These are phyloP conservation scores for Cyberlindnera euphorbiiphila DNA, from an alignment of 805 yeast genomes.

Conservation along the genomic window DNA sequence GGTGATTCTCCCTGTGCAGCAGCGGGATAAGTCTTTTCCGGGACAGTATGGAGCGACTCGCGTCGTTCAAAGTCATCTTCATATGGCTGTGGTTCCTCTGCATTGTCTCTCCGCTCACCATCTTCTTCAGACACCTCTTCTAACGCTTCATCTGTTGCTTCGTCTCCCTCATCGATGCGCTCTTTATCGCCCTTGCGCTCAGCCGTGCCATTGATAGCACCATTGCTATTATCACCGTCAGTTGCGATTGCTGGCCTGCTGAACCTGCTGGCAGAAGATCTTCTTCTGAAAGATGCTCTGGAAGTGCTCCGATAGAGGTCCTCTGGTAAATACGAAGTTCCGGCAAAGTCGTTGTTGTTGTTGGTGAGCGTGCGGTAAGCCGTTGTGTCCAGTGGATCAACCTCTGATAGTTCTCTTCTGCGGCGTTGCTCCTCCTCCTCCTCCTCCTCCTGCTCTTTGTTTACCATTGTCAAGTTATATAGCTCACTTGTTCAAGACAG, in stretches of 20 bases:
- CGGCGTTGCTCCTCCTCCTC: background rate
- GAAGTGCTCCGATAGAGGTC: conserved; percentile 10
- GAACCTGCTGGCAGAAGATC: conserved; percentile 7
- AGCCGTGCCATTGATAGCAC: background rate
- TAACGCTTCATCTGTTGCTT: background rate
- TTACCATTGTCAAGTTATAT: too few relatives aligned
- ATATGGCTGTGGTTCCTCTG: too few relatives aligned
- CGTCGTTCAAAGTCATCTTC: too few relatives aligned
- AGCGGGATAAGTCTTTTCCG: background rate
- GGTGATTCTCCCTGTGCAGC: too few relatives aligned
- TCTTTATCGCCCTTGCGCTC: too few relatives aligned
- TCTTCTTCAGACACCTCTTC: background rate
- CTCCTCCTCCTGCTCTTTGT: too few relatives aligned
- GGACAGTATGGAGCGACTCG: too few relatives aligned
- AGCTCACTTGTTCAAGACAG: too few relatives aligned
- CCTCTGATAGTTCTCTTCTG: conserved; percentile 12
- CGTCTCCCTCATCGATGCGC: conserved; percentile 3
- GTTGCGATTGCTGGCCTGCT: background rate
- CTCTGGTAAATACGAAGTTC: conserved; percentile 10
- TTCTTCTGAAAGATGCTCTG: conserved; percentile 4
- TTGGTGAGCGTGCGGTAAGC: conserved; percentile 10
- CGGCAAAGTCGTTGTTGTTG: conserved; percentile 14
- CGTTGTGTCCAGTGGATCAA: conserved; percentile 16
- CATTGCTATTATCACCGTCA: background rate
- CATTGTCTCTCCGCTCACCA: background rate